Percentiles rank a stretch among this genome's conserved stretches.
phyloP scores from a whole-genome alignment of 2,329 filamentous ascomycete genomes.

The Cordyceps pruinosa region DNA sequence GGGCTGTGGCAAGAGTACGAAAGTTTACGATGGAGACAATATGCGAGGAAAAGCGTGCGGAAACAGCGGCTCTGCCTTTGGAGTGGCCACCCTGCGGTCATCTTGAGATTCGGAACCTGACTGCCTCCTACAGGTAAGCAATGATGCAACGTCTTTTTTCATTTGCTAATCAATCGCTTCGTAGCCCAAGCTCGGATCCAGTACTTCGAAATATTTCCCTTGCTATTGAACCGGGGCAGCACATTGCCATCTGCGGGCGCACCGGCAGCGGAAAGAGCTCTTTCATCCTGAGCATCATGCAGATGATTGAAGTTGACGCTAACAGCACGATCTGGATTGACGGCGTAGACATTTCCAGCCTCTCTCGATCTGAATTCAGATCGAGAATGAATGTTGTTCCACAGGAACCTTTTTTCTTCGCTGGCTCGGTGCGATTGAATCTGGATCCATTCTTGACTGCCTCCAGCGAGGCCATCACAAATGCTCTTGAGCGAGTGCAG shows the following conservation, averaged over 20 bases:
- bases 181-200: neutral
- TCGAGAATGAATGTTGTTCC: conserved; percentile 40
- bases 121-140: conserved; percentile 17
- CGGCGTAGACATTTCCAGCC: conserved; percentile 26
- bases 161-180: neutral
- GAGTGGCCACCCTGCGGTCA: conserved; percentile 15
- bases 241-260: conserved; percentile 37
- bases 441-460: conserved; percentile 34
- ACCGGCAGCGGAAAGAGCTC: conserved; percentile 31
- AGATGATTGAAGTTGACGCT: conserved; percentile 39
- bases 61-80: too few species aligned
- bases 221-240: conserved; percentile 26
- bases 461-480: conserved; percentile 34
- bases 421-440: conserved; percentile 40
- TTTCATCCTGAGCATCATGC: conserved; percentile 36
- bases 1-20: conserved; percentile 21
- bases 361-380: conserved; percentile 35
- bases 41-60: conserved; percentile 13
- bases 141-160: neutral
- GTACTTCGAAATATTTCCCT: conserved; percentile 22
- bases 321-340: conserved; percentile 39
- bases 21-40: too few species aligned
- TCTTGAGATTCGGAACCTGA: conserved; percentile 22
- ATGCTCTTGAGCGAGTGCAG: conserved; percentile 37
- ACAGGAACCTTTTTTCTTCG: conserved; percentile 44